Conservation (phyloP, 768 basidiomycete species). For the Lentinula aciculospora region DNA sequence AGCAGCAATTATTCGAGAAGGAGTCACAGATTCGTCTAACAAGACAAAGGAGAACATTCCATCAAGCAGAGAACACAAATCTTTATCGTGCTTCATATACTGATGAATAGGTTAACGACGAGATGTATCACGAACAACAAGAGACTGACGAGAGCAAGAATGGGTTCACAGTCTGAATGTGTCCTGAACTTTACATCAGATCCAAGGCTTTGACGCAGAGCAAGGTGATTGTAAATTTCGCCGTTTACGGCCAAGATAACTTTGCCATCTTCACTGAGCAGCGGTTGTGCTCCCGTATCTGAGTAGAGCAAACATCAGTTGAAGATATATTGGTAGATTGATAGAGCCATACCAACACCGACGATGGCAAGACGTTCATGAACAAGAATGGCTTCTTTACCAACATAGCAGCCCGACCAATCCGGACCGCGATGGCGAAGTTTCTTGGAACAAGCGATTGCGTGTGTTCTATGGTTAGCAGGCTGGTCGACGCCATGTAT, state of each 20-base stretch:
- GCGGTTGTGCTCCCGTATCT: slow-evolving; percentile 97
- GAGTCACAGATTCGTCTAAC: slow-evolving; percentile 87
- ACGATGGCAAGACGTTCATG: slow-evolving; percentile 98
- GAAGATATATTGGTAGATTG: background rate
- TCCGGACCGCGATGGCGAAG: slow-evolving; percentile 95
- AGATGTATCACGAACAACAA: background rate
- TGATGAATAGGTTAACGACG: slow-evolving; percentile 23
- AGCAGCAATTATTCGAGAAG: slow-evolving; percentile 88
- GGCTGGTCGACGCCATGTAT: slow-evolving; percentile 78
- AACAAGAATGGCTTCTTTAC: slow-evolving; percentile 74
- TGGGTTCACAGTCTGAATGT: slow-evolving; percentile 97
- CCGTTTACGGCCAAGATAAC: slow-evolving; percentile 91
- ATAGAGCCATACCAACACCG: slow-evolving; percentile 73
- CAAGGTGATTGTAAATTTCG: slow-evolving; percentile 96
- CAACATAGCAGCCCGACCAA: slow-evolving; percentile 95
- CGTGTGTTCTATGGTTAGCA: slow-evolving; percentile 57
- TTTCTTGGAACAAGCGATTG: slow-evolving; percentile 83
- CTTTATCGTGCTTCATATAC: slow-evolving; percentile 82
- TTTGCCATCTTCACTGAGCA: slow-evolving; percentile 81
- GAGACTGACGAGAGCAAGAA: slow-evolving; percentile 75
- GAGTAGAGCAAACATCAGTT: slow-evolving; percentile 7
- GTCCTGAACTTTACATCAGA: slow-evolving; percentile 83
- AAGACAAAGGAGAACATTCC: slow-evolving; percentile 99
- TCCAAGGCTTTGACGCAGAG: slow-evolving; percentile 64
- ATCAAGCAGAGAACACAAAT: slow-evolving; percentile 77